phyloP scores from a whole-genome alignment of 805 yeast species.

The Sugiyamaella boreocaroliniensis region DNA sequence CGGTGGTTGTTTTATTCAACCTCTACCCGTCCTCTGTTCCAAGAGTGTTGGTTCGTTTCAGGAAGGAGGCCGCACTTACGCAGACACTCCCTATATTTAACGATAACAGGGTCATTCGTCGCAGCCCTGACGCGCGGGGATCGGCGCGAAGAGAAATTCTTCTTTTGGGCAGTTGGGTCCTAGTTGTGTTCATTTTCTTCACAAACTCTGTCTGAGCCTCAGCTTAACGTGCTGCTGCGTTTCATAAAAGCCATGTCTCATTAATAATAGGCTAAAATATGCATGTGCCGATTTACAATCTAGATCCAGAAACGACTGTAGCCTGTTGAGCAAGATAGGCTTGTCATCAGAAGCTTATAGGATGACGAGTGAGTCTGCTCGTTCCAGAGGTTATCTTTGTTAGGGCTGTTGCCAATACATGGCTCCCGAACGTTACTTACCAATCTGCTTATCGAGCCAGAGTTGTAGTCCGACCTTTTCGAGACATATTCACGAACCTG shows the following conservation, averaged over 20 bases:
- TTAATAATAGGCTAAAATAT: no score
- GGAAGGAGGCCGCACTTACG: background rate
- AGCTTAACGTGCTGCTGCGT: no score
- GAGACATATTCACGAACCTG: conserved; percentile 59
- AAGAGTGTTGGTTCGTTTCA: background rate
- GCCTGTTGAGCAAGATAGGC: no score
- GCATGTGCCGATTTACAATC: no score
- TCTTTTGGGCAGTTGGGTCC: background rate
- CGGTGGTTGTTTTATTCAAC: conserved; percentile 2
- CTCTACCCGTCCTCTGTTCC: conserved; percentile 9
- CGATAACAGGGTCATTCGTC: background rate
- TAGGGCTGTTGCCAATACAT: background rate
- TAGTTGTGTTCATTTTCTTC: background rate
- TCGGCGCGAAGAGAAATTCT: background rate
- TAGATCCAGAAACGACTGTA: background rate
- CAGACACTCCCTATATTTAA: background rate
- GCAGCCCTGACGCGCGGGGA: background rate
- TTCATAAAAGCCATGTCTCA: no score
- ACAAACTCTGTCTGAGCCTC: background rate
- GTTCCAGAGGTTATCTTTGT: background rate
- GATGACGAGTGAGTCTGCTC: conserved; percentile 1
- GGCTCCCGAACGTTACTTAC: background rate
- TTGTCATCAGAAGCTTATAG: background rate
- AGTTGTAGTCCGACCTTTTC: conserved; percentile 63
- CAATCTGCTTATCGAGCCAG: conserved; percentile 35